Evolutionary conservation across 148 eudicot genomes (phyloP).

Genomic region (Amaranthus cruentus): DNA sequence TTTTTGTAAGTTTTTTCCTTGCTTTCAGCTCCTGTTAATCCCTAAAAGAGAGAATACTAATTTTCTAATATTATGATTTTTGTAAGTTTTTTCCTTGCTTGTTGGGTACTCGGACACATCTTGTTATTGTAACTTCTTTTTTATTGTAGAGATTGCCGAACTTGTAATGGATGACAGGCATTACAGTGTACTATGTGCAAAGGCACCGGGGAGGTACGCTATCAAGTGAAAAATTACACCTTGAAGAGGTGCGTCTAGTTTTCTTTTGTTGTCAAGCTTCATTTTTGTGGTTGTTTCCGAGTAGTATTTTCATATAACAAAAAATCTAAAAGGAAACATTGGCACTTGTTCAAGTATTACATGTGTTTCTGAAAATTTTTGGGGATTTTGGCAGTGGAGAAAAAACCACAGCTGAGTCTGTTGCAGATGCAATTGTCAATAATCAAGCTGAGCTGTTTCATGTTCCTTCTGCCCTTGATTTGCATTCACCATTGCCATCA

Average conservation of each 20-base stretch:
- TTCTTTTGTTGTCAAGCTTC: neutral
- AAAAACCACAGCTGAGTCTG: conserved; percentile 70
- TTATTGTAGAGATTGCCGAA: conserved; percentile 60
- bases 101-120: neutral
- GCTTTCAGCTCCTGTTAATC: too few species aligned
- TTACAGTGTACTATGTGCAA: conserved; percentile 85
- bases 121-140: neutral
- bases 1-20: too few species aligned
- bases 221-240: conserved; percentile 65
- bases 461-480: conserved; percentile 65
- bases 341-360: conserved; percentile 2
- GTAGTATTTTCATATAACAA: neutral
- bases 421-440: conserved; percentile 75
- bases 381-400: conserved; percentile 54
- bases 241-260: conserved; percentile 50
- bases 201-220: conserved; percentile 82
- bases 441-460: conserved; percentile 85
- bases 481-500: conserved; percentile 66
- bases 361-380: conserved; percentile 17
- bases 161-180: conserved; percentile 89
- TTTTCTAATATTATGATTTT: too few species aligned
- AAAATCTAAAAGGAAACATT: neutral
- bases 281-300: neutral
- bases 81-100: too few species aligned
- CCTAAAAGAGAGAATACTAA: too few species aligned